Evolutionary conservation across 108 stramenopile species (phyloP).

Genomic region (Nitzschia putrida): DNA sequence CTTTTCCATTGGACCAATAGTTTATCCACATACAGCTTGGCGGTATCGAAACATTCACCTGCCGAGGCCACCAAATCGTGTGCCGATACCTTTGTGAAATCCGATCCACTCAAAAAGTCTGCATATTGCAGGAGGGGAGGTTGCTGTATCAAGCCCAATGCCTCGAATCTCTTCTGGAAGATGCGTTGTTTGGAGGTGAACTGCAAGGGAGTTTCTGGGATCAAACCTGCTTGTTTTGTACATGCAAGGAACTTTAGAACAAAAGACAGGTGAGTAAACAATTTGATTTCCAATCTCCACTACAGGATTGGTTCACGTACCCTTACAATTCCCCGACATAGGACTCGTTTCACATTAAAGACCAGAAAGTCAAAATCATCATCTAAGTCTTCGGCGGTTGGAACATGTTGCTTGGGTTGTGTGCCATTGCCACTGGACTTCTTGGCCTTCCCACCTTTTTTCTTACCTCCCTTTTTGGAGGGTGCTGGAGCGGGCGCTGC

Average conservation of each 20-base stretch:
- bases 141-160: constrained; percentile 58
- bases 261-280: constrained; percentile 4
- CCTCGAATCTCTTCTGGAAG: constrained; percentile 73
- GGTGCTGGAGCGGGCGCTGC: constrained; percentile 2
- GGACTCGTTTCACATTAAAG: constrained; percentile 46
- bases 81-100: constrained; percentile 51
- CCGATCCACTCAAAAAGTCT: constrained; percentile 64
- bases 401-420: background rate
- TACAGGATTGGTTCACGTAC: constrained; percentile 21
- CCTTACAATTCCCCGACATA: constrained; percentile 75
- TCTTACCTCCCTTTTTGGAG: constrained; percentile 33
- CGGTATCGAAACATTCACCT: constrained; percentile 56
- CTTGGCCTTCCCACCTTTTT: constrained; percentile 35
- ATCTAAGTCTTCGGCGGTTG: constrained; percentile 56
- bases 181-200: constrained; percentile 63
- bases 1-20: constrained; percentile 21
- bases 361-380: constrained; percentile 60
- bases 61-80: constrained; percentile 59
- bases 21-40: constrained; percentile 52
- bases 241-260: constrained; percentile 50
- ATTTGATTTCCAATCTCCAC: background rate
- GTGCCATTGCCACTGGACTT: constrained; percentile 23
- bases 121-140: constrained; percentile 69
- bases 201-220: constrained; percentile 37
- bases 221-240: constrained; percentile 60